Base-by-base conservation (phyloP, 352 stramenopile genomes). In the Phytopythium montanum region DNA sequence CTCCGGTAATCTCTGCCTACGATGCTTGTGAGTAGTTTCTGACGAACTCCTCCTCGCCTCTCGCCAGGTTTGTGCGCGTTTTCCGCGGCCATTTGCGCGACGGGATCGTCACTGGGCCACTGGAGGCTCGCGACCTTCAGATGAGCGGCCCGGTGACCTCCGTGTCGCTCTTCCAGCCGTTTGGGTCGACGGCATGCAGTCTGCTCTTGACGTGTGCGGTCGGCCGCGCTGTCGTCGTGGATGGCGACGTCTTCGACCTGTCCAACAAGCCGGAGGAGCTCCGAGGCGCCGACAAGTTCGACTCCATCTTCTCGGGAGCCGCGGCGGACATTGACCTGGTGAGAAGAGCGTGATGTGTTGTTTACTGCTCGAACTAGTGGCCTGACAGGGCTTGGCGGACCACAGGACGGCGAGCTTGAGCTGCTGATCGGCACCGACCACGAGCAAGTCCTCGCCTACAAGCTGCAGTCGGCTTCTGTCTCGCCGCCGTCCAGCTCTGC, bases 281-380 rank as follows among this genome's bases (percentile, higher is more conserved):
- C 7, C 23, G 60, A 14, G 73, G 75, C 21, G 90, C 80, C 0
- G 73, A 88, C 39, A 60, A 63, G 9, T 90, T 87, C 42, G 80
- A 88, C 50, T 86, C 76, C 4, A 81, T 92, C 52, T 87, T 89
- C 51, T 76, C 73, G 0, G 69, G 68, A 3, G 60, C 77, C 26
- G 61, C 65, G 23, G 73, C 64, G n/a, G 82, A 92, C 38, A 73
- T 90, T 41, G 76, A 90, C 33, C 42, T 89, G 66, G 81, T 92
- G 72, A 55, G 72, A 19, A 21, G 19, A 42, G 23, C 48, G 8
- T 38, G 19, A 18, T 34, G 4, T 28, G 29, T 55, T 25, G 8
- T 18, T 33, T 18, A 39, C n/a, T 18, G 21, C 51, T 38, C 6
- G 42, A 54, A 2, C 45, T 31, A 19, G n/a, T 42, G 31, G 36